Evolutionary conservation across 345 rosid species (phyloP).

Genomic region (Erysimum cheiranthoides): DNA sequence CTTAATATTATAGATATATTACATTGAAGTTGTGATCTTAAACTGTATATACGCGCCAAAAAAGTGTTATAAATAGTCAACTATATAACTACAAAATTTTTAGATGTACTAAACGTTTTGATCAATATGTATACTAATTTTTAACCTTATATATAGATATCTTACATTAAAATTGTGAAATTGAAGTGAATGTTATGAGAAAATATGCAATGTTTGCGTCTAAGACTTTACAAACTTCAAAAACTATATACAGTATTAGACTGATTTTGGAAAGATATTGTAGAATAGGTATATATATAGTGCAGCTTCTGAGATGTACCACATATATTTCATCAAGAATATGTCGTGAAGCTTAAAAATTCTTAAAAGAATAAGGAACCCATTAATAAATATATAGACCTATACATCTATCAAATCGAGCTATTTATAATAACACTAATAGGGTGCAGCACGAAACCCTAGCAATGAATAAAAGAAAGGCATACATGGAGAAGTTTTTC

Average conservation of each 20-base stretch:
- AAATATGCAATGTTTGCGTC: not conserved
- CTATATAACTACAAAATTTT: not conserved
- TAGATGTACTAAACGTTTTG: not conserved
- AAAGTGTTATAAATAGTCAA: not conserved
- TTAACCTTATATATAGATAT: not conserved
- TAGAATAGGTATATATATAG: not conserved
- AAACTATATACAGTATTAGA: conserved; percentile 1
- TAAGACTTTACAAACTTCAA: conserved; percentile 9
- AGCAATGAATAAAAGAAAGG: conserved; percentile 36
- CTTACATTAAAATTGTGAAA: not conserved
- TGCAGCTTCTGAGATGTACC: conserved; percentile 5
- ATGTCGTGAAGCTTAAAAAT: conserved; percentile 22
- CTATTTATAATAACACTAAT: conserved; percentile 5
- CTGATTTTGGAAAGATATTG: not conserved
- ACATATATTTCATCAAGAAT: conserved; percentile 30
- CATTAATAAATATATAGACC: conserved; percentile 7
- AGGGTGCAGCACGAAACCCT: conserved; percentile 34
- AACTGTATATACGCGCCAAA: not conserved
- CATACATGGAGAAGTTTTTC: conserved; percentile 25
- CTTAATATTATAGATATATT: not conserved
- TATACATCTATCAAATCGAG: conserved; percentile 19
- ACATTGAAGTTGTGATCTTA: not conserved
- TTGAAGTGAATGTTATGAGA: conserved; percentile 3
- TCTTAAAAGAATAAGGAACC: conserved; percentile 19
- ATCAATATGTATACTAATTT: conserved; percentile 16